These are phyloP conservation scores for Talaromyces proteolyticus DNA, from an alignment of 495 filamentous ascomycete species.

Conservation along the genomic window DNA sequence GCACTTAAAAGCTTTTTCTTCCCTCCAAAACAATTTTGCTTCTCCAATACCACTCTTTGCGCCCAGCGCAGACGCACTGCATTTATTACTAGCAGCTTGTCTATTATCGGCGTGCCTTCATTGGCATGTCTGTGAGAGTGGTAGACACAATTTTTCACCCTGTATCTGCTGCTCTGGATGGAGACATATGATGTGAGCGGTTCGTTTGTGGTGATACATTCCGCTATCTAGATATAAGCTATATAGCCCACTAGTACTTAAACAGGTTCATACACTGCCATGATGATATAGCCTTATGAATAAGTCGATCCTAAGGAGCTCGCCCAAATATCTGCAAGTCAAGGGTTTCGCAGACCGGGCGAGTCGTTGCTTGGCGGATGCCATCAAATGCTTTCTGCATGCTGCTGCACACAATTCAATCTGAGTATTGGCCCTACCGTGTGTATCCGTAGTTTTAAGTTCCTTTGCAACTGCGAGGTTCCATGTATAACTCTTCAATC, in stretches of 20 bases:
- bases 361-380: no score
- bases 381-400: no score
- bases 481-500: constrained; percentile 33
- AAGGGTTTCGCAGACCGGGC: no score
- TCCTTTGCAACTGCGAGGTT: no score
- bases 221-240: constrained; percentile 13
- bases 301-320: no score
- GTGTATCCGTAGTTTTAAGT: no score
- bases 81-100: constrained; percentile 36
- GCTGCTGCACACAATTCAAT: no score
- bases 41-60: constrained; percentile 31
- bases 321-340: no score
- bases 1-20: constrained; percentile 18
- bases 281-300: no score
- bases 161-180: constrained; percentile 96
- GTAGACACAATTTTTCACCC: constrained; percentile 67
- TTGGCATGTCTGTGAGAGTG: constrained; percentile 61
- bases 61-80: constrained; percentile 48
- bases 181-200: constrained; percentile 69
- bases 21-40: constrained; percentile 13
- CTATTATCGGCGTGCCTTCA: constrained; percentile 58
- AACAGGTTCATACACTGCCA: no score
- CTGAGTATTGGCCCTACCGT: no score
- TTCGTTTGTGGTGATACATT: constrained; percentile 63
- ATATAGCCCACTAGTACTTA: neutral